These are phyloP conservation scores for Chlorencoelia australis DNA, from an alignment of 2,329 filamentous ascomycete genomes.

Conservation along the genomic window DNA sequence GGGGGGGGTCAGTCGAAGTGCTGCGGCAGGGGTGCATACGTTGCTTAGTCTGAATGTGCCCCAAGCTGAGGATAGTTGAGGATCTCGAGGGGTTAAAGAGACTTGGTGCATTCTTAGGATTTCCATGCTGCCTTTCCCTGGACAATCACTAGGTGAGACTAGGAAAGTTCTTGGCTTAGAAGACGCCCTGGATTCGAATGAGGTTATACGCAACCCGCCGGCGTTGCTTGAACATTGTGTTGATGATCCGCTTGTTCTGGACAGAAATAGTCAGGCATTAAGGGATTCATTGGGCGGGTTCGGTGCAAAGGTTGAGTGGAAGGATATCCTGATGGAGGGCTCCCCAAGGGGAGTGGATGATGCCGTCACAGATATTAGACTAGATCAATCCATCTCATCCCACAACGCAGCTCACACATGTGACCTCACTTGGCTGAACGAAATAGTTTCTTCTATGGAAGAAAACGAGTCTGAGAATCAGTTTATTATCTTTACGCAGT, in stretches of 20 bases:
- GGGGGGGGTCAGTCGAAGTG: conserved; percentile 37
- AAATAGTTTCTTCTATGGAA: too few species aligned
- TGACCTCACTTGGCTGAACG: too few species aligned
- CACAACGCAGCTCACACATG: too few species aligned
- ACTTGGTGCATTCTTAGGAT: conserved; percentile 10
- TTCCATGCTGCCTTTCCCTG: conserved; percentile 11
- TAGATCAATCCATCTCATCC: too few species aligned
- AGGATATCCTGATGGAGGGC: conserved; percentile 9
- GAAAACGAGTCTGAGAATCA: too few species aligned
- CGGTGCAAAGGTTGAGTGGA: conserved; percentile 8
- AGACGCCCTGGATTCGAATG: conserved; percentile 1
- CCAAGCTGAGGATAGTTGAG: not conserved
- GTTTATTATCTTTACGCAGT: too few species aligned
- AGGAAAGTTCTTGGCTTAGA: conserved; percentile 6
- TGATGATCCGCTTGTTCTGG: conserved; percentile 7
- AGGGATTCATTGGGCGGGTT: conserved; percentile 6
- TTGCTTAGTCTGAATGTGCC: conserved; percentile 28
- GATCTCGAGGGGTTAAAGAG: not conserved
- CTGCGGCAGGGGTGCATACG: conserved; percentile 31
- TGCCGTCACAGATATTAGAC: too few species aligned
- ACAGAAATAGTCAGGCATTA: conserved; percentile 1
- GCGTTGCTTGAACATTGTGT: conserved; percentile 8
- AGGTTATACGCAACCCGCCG: conserved; percentile 3
- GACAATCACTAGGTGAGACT: conserved; percentile 6
- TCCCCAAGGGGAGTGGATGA: conserved; percentile 9